phyloP scores from a whole-genome alignment of 306 rosid genomes.

The Corylus americana region DNA sequence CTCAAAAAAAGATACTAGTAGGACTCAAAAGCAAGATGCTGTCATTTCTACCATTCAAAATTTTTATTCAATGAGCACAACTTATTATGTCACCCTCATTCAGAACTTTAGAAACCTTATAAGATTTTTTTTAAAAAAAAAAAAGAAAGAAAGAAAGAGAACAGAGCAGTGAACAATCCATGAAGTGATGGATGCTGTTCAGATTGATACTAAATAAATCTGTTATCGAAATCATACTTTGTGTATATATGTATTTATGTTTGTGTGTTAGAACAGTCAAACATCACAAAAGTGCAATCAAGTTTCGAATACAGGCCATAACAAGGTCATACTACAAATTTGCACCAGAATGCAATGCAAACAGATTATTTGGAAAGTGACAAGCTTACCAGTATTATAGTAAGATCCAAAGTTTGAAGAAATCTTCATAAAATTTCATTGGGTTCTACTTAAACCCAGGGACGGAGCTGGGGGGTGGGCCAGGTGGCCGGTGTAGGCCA shows the following conservation, averaged over 20 bases:
- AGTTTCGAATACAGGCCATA: not conserved
- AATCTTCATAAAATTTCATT: not conserved
- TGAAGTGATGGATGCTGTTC: not conserved
- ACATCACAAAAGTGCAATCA: constrained; percentile 11
- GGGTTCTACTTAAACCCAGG: constrained; percentile 6
- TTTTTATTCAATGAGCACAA: not conserved
- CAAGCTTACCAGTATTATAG: not conserved
- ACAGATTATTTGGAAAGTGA: not conserved
- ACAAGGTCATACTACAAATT: not conserved
- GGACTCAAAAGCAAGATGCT: not conserved
- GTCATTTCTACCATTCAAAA: not conserved
- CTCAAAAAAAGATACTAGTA: not conserved
- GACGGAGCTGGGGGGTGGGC: no score
- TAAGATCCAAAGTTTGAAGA: not conserved
- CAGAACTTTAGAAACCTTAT: constrained; percentile 1
- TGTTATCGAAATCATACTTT: not conserved
- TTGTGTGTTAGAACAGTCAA: not conserved
- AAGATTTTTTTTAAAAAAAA: no score
- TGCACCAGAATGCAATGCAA: not conserved
- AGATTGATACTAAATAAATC: not conserved
- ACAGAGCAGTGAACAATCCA: not conserved
- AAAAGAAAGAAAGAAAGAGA: not conserved
- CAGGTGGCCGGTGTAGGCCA: no score
- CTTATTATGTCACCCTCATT: not conserved
- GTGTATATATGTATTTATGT: no score